Percentiles rank a stretch among this genome's conserved stretches.
phyloP scores from a whole-genome alignment of 345 rosid genomes.

The Brassica rapa region DNA sequence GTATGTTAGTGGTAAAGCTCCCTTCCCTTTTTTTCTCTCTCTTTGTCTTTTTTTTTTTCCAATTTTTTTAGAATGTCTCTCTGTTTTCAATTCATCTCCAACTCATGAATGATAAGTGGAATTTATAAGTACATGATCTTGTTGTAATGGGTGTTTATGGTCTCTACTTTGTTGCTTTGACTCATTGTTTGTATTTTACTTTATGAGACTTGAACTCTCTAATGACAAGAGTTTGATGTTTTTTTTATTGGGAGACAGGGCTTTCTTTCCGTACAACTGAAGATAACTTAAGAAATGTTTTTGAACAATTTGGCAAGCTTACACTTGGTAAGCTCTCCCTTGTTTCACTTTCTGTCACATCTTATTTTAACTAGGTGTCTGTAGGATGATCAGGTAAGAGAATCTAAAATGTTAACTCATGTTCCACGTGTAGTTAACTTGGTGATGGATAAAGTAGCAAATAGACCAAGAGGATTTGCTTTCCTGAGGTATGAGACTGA shows the following conservation, averaged over 20 bases:
- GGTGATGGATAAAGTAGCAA: conserved; percentile 81
- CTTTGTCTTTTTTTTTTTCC: background rate
- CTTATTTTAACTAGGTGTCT: background rate
- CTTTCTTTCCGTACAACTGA: conserved; percentile 80
- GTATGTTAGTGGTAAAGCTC: conserved; percentile 61
- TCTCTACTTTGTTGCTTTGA: background rate
- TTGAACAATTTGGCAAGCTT: conserved; percentile 65
- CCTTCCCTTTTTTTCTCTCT: background rate
- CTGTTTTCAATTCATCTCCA: background rate
- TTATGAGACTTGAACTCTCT: background rate
- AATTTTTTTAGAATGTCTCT: background rate
- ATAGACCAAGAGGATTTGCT: conserved; percentile 80
- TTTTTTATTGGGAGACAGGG: conserved; percentile 44
- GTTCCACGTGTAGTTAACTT: conserved; percentile 51
- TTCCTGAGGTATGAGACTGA: conserved; percentile 67
- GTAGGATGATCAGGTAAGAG: background rate
- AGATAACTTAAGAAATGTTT: conserved; percentile 68
- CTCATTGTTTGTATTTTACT: background rate
- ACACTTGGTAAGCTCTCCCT: conserved; percentile 48
- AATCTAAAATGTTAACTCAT: background rate
- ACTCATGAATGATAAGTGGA: background rate
- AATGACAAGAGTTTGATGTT: background rate
- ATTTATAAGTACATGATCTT: background rate
- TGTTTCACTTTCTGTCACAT: background rate
- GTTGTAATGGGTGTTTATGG: background rate